Evolutionary conservation across 306 rosid genomes (phyloP), one percentile per base, ranked within the genome.

Genomic region (Glycine tomentella): DNA sequence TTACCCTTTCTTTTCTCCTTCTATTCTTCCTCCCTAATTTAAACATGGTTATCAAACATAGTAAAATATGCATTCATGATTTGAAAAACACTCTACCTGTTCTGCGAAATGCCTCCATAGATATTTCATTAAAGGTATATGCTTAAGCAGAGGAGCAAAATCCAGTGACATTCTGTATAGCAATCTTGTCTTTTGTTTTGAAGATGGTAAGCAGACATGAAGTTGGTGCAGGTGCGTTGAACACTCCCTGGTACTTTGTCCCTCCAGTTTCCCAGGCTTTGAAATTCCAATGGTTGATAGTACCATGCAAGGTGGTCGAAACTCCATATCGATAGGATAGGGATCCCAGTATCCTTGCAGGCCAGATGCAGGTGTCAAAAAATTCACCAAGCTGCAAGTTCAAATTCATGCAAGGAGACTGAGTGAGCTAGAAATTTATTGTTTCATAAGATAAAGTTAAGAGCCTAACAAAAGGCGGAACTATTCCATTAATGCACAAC

Each of bases 261-360:
- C 98, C 79, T 91, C 92, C 14, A 94, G 88, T 82, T 91, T 91
- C 20, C 98, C 98, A 3, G 98, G 98, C 75, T 94, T 92, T 58
- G 98, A 94, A 78, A 94, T 94, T 80, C 98, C 98, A 14, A 94
- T 92, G 69, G 98, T 94, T 14, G 98, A 94, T 36, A 92, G 89
- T 3, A 94, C 98, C 93, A 92, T 91, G 87, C 98, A 94, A 76
- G 98, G 97, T 3, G 98, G 98, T 58, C 88, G 90, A 74, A 94
- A 94, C 86, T 94, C 98, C 97, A 94, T 94, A 73, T 94, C 98
- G 14, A 95, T 95, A 0, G 98, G 98, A 80, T 95, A 95, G 3
- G 98, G 98, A 59, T 95, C 98, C 98, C 98, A 92, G 65, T 95
- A 92, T 66, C 98, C 98, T 90, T 91, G 95, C 72, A 95, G 89